phyloP scores from a whole-genome alignment of 2,329 filamentous ascomycete species.

The Thermomyces lanuginosus region DNA sequence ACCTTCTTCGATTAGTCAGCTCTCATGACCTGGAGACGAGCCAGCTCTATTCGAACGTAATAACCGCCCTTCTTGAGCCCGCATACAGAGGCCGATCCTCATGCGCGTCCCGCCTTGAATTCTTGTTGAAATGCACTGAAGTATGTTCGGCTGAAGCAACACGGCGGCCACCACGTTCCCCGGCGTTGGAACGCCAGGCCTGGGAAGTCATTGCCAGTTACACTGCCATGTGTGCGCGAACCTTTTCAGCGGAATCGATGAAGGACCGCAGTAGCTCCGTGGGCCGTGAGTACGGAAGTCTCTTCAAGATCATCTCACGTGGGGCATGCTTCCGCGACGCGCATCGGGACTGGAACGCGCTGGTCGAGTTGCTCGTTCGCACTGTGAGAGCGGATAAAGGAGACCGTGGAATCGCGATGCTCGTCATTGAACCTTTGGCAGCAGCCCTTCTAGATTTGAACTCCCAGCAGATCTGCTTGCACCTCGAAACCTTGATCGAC shows the following conservation, averaged over 20 bases:
- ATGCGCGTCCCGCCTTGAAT: constrained; percentile 21
- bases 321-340: constrained; percentile 28
- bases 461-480: constrained; percentile 18
- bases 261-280: constrained; percentile 37
- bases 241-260: constrained; percentile 21
- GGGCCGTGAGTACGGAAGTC: constrained; percentile 50
- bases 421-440: constrained; percentile 55
- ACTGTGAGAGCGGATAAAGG: constrained; percentile 48
- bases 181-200: constrained; percentile 11
- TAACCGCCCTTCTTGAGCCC: constrained; percentile 17
- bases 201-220: constrained; percentile 22
- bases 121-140: constrained; percentile 22
- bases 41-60: constrained; percentile 14
- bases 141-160: constrained; percentile 10
- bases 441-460: constrained; percentile 30
- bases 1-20: constrained; percentile 23
- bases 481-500: constrained; percentile 16
- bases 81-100: constrained; percentile 19
- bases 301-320: constrained; percentile 49
- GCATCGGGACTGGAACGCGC: constrained; percentile 26
- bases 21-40: constrained; percentile 10
- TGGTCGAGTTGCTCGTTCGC: constrained; percentile 42
- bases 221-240: constrained; percentile 25
- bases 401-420: constrained; percentile 48
- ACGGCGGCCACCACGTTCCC: constrained; percentile 4